Evolutionary conservation across 129 eudicot species (phyloP), one percentile per base, ranked within the genome.

Genomic region (Glebionis coronaria): DNA sequence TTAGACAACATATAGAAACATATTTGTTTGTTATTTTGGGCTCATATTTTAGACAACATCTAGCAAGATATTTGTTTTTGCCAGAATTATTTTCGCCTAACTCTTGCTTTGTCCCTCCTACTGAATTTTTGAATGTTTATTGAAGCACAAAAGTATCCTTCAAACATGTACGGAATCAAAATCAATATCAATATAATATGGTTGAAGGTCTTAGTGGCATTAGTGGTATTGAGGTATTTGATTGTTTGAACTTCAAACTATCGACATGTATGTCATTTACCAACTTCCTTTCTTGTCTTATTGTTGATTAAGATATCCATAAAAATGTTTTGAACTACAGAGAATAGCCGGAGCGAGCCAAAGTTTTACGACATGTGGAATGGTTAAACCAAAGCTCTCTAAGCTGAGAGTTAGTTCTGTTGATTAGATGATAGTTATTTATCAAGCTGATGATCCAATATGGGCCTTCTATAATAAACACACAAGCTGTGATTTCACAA

Each of bases 321-420:
- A 29, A 18, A 27, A 42, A 18, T n/a, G 51, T 68, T 77, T 67
- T 52, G 1, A 63, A 68, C n/a, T 27, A 42, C 83, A 87, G 95
- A 87, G 84, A 78, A 90, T 90, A 70, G 97, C 97, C 15, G 97
- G 89, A 73, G 95, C 84, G 69, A 90, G 87, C 67, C 87, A 90
- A 76, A 78, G 83, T 50, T 90, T 82, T 72, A 80, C 89, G 2
- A 58, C 91, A 0, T 88, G 82, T 5, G 91, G 86, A 13, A 82
- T 81, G 83, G 83, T 90, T 52, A 78, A 77, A 14, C 97, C 95
- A 3, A 90, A 90, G 80, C 87, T 86, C 55, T 71, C 95, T 14
- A 90, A 80, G 61, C 76, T n/a, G n/a, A n/a, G n/a, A n/a, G n/a
- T n/a, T n/a, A n/a, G n/a, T n/a, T n/a, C n/a, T n/a, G n/a, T n/a